Conservation (phyloP, 73 alveolate genomes). For the Paramecium pentaurelia region DNA sequence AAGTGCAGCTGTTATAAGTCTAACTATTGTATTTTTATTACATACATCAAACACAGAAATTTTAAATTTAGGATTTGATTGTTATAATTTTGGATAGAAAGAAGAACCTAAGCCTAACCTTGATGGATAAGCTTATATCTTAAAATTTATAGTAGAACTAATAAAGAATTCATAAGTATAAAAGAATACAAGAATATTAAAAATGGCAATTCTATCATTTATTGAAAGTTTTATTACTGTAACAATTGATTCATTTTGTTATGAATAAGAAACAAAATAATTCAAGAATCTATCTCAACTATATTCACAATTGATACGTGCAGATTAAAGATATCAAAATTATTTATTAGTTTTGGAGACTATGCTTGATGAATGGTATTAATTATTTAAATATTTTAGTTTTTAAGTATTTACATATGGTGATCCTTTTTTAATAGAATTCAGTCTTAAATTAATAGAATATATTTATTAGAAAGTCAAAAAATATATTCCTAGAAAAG, state of each 20-base stretch:
- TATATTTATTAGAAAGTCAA: background rate
- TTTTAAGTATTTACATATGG: background rate
- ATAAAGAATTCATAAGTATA: background rate
- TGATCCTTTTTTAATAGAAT: background rate
- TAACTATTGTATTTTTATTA: background rate
- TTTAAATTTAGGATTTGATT: constrained; percentile 7
- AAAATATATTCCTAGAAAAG: background rate
- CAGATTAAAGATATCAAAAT: background rate
- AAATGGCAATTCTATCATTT: background rate
- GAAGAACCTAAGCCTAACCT: background rate
- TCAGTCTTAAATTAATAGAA: constrained; percentile 13
- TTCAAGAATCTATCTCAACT: background rate
- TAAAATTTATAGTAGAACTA: background rate
- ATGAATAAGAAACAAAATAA: background rate
- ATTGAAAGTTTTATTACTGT: background rate
- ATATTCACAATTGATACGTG: background rate
- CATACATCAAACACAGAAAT: background rate
- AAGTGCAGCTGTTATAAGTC: background rate
- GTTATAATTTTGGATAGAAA: background rate
- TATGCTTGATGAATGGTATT: background rate
- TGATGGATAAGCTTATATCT: background rate
- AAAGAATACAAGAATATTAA: background rate
- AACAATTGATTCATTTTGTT: background rate
- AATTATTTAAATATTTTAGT: background rate
- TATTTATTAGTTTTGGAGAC: background rate